Percentiles rank a stretch among this genome's conserved stretches.
These are phyloP conservation scores for Thraustotheca clavata DNA, from an alignment of 352 stramenopile genomes.

Conservation along the genomic window DNA sequence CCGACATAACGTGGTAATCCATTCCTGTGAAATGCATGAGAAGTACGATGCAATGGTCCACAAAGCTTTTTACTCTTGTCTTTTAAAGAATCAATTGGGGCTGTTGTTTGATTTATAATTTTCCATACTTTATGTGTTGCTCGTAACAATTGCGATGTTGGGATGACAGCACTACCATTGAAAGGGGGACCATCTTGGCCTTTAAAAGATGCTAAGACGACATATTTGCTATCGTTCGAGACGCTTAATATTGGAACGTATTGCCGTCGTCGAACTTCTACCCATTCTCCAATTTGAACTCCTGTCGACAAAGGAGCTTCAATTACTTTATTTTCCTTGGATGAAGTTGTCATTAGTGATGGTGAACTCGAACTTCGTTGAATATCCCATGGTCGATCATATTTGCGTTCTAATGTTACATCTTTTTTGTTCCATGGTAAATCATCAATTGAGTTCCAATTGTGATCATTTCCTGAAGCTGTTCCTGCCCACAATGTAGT, in stretches of 20 bases:
- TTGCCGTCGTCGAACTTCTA: slow-evolving; percentile 37
- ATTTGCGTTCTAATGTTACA: slow-evolving; percentile 5
- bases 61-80: not conserved
- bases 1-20: slow-evolving; percentile 20
- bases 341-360: not conserved
- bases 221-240: slow-evolving; percentile 27
- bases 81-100: not conserved
- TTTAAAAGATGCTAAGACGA: slow-evolving; percentile 22
- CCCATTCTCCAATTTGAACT: slow-evolving; percentile 36
- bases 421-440: slow-evolving; percentile 24
- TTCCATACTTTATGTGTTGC: slow-evolving; percentile 5
- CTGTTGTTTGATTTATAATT: not conserved
- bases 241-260: slow-evolving; percentile 40
- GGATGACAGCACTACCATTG: not conserved
- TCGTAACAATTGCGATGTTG: not conserved
- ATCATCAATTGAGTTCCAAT: not conserved
- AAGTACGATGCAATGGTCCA: slow-evolving; percentile 1
- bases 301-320: not conserved
- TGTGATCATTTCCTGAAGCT: not conserved
- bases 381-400: slow-evolving; percentile 25
- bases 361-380: not conserved
- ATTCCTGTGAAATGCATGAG: not conserved
- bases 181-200: slow-evolving; percentile 5
- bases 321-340: not conserved
- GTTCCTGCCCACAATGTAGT: not conserved